Evolutionary conservation across 129 eudicot genomes (phyloP), one percentile per base, ranked within the genome.

Genomic region (Helichrysum umbraculigerum): DNA sequence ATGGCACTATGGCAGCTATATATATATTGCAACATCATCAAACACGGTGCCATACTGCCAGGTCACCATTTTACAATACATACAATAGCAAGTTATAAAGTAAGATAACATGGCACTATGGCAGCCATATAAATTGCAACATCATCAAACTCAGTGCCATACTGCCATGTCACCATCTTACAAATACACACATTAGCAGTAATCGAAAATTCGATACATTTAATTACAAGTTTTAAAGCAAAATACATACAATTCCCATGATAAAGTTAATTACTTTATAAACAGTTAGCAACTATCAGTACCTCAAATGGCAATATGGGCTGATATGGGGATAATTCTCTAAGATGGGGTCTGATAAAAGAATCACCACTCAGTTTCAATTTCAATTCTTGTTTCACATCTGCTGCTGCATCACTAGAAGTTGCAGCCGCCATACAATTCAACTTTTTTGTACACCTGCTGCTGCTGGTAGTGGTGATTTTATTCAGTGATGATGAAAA

Each of bases 241-340:
- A 52, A 52, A 52, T 52, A 52, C 6, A 4, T 52, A 54, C 14
- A 17, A 5, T 54, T 54, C 20, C 7, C 2, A 56, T 25, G 28
- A 57, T 1, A 57, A n/a, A 21, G 28, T 19, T 16, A 20, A n/a
- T 19, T 0, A 57, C 6, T 4, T 57, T 6, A 57, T 2, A 16
- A 19, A 51, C 29, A 57, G 4, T 19, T 19, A 57, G 12, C 3
- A 57, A 19, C 1, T 5, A 57, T 57, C 29, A 32, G 62, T 77
- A 91, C 98, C 96, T 94, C 98, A 67, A 94, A 94, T 15, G 98
- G 98, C 76, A 94, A 81, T 80, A 94, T 94, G 32, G 98, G 85
- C 77, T 91, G 97, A 73, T 94, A 94, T 0, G 98, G 97, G 19
- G 92, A 87, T 81, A 94, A 81, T 41, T 94, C 87, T 30, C 88